phyloP scores from a whole-genome alignment of 768 basidiomycete species.

The Tephrocybe sp. region DNA sequence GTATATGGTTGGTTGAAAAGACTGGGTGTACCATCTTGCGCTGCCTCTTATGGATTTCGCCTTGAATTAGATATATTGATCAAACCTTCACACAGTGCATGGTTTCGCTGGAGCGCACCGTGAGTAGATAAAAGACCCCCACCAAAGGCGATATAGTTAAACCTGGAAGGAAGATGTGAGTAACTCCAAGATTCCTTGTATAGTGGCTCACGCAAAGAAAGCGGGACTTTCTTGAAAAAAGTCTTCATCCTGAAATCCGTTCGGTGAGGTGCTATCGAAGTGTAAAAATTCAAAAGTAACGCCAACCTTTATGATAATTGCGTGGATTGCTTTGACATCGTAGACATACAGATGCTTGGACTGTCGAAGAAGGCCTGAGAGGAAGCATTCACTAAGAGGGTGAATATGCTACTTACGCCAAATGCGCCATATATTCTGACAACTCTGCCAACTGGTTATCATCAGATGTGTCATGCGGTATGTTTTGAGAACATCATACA shows the following conservation, averaged over 20 bases:
- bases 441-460: constrained; percentile 16
- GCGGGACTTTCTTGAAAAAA: constrained; percentile 9
- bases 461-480: not conserved
- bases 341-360: constrained; percentile 7
- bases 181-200: not conserved
- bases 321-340: constrained; percentile 12
- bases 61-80: not conserved
- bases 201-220: constrained; percentile 11
- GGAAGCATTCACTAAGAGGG: not conserved
- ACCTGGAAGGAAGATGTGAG: not conserved
- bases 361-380: not conserved
- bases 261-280: too few species aligned
- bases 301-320: constrained; percentile 11
- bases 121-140: constrained; percentile 10
- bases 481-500: constrained; percentile 4
- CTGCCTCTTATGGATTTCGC: constrained; percentile 23
- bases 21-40: constrained; percentile 37
- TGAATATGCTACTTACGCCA: constrained; percentile 13
- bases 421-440: constrained; percentile 17
- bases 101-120: constrained; percentile 4
- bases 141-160: constrained; percentile 10
- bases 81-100: not conserved
- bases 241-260: constrained; percentile 10
- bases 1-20: constrained; percentile 33
- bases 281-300: not conserved